Percentiles rank a stretch among this genome's conserved stretches.
phyloP scores from a whole-genome alignment of 2,329 filamentous ascomycete genomes.

The Bipolaris zeicola region DNA sequence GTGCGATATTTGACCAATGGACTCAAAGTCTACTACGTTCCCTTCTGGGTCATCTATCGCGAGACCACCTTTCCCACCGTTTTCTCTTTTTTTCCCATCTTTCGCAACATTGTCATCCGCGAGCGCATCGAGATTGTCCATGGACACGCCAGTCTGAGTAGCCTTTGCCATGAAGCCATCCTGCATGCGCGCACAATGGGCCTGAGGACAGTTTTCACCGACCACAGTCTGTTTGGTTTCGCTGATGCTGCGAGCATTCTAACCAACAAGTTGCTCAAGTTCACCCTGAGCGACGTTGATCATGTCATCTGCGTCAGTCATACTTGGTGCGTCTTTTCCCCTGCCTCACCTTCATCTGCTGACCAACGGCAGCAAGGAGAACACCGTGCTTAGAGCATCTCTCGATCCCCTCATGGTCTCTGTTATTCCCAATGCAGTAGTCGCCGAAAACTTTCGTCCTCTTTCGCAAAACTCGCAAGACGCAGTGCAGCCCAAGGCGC shows the following conservation, averaged over 20 bases:
- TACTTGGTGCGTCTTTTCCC: slow-evolving; percentile 71
- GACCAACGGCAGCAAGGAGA: slow-evolving; percentile 76
- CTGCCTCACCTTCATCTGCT: slow-evolving; percentile 2
- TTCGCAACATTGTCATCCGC: slow-evolving; percentile 92
- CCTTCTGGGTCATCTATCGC: slow-evolving; percentile 94
- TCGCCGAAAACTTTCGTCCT: slow-evolving; percentile 93
- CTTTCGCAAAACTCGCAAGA: slow-evolving; percentile 52
- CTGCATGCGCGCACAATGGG: slow-evolving; percentile 96
- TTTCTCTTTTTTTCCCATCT: slow-evolving; percentile 98
- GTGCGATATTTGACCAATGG: slow-evolving; percentile 96
- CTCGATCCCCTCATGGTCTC: slow-evolving; percentile 97
- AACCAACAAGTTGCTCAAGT: slow-evolving; percentile 96
- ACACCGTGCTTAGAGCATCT: slow-evolving; percentile 91
- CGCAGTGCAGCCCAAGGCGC: slow-evolving; percentile 42
- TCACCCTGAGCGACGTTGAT: slow-evolving; percentile 93
- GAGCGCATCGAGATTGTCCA: slow-evolving; percentile 97
- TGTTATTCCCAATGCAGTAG: slow-evolving; percentile 95
- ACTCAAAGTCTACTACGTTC: slow-evolving; percentile 96
- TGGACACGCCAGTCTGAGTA: slow-evolving; percentile 93
- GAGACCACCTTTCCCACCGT: slow-evolving; percentile 93
- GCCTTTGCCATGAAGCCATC: slow-evolving; percentile 91
- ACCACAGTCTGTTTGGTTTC: slow-evolving; percentile 96
- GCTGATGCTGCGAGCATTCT: slow-evolving; percentile 95
- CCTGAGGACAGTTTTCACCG: slow-evolving; percentile 91
- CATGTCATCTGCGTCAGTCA: slow-evolving; percentile 98